Base-by-base conservation (phyloP, 805 yeast species). In the Metschnikowia amazonensis region DNA sequence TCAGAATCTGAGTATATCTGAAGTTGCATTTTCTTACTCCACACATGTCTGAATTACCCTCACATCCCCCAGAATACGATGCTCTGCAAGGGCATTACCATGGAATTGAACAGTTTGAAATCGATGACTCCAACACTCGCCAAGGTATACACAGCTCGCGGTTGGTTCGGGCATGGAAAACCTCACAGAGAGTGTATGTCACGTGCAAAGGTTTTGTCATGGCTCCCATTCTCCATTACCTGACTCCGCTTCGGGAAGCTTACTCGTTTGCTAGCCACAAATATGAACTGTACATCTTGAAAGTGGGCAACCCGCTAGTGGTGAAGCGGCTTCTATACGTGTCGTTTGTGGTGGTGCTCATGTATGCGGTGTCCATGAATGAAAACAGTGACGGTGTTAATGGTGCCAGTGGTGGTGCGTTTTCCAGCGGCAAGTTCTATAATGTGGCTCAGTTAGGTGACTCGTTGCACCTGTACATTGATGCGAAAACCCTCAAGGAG, bases 221-320 rank as follows among this genome's bases (percentile, higher is more conserved):
- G 28, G 59, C 62, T 30, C 81, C 81, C 4, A 62, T 77, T 11
- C 56, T 70, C 21, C 66, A 63, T 21, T 72, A 74, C 18, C 56
- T 77, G 43, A 81, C 77, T 51, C 83, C 84, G 1, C 69, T 79
- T 3, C 71, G 72, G 51, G 80, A 77, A 56, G 69, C 75, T 2
- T 73, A 72, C 51, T 60, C 63, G 38, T 70, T 62, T 46, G 51
- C 73, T 36, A 63, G 63, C 44, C 64, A 67, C 32, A 72, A 74
- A 43, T 66, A 80, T 43, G 96, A 90, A 55, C 64, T 68, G 25
- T 63, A 72, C 23, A 64, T 92, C 10, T 70, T 81, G 16, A 77
- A 77, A 48, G 54, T 86, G n/a, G 96, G 97, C 4, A 89, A 90
- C 59, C 97, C 97, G 3, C 65, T 89, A 39, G 84, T 92, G 23